phyloP scores from a whole-genome alignment of 805 yeast genomes.

The Sungouiozyma ichnusensis region DNA sequence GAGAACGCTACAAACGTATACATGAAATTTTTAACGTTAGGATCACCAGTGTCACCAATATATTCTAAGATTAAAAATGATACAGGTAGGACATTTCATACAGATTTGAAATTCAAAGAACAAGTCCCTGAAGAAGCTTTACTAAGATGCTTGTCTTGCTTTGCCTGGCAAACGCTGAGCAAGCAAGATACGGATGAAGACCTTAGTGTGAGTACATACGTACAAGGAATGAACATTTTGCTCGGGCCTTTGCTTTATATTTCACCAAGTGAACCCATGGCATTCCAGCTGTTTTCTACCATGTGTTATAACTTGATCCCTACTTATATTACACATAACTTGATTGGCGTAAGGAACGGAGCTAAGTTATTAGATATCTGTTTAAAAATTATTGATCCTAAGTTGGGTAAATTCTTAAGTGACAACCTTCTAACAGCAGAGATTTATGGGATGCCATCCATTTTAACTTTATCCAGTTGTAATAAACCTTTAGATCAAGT shows the following conservation, averaged over 20 bases:
- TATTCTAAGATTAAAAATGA: constrained; percentile 66
- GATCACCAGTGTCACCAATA: constrained; percentile 47
- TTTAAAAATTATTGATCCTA: constrained; percentile 61
- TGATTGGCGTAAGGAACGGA: constrained; percentile 77
- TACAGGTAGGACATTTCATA: constrained; percentile 74
- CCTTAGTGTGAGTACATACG: constrained; percentile 36
- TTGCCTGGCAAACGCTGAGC: constrained; percentile 40
- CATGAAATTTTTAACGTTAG: constrained; percentile 39
- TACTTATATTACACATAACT: constrained; percentile 61
- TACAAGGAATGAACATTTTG: constrained; percentile 87
- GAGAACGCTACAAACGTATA: constrained; percentile 44
- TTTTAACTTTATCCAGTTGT: constrained; percentile 76
- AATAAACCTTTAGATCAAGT: constrained; percentile 76
- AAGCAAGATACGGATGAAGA: constrained; percentile 3
- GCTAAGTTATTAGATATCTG: constrained; percentile 60
- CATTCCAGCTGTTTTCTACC: constrained; percentile 59
- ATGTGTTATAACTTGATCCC: constrained; percentile 61
- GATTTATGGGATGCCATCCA: constrained; percentile 76
- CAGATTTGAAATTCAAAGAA: constrained; percentile 52
- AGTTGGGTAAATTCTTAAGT: constrained; percentile 41
- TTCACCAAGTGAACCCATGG: constrained; percentile 75
- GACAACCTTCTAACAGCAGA: constrained; percentile 57
- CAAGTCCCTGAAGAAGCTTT: constrained; percentile 62
- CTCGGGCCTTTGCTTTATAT: constrained; percentile 75
- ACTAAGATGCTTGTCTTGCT: constrained; percentile 59